These are phyloP conservation scores for Wickerhamiella parazyma DNA, from an alignment of 805 yeast genomes.

Conservation along the genomic window DNA sequence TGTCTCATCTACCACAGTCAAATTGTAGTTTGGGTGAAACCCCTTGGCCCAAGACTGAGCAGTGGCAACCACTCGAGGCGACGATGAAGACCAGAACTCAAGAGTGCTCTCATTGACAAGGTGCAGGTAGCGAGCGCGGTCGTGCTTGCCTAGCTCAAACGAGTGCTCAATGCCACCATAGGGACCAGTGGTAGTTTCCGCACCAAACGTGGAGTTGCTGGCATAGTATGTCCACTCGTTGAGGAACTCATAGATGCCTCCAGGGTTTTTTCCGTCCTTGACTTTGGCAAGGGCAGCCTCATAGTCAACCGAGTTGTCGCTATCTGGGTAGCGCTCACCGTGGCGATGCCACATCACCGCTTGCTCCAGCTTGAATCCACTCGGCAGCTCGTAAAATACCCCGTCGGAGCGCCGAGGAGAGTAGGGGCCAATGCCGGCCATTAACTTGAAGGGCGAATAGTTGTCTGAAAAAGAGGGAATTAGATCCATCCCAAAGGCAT, in stretches of 20 bases:
- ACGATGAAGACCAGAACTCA: constrained; percentile 30
- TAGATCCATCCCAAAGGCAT: neutral
- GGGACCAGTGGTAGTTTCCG: constrained; percentile 30
- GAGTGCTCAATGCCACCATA: constrained; percentile 38
- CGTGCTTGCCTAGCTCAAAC: constrained; percentile 33
- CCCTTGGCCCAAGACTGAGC: constrained; percentile 47
- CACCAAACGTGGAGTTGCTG: constrained; percentile 29
- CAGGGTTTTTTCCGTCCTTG: constrained; percentile 11
- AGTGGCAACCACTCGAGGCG: constrained; percentile 32
- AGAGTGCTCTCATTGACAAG: constrained; percentile 29
- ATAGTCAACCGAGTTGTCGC: constrained; percentile 9
- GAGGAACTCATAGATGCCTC: constrained; percentile 12
- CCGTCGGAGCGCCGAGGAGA: constrained; percentile 36
- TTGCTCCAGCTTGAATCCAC: constrained; percentile 35
- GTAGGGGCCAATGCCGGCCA: constrained; percentile 41
- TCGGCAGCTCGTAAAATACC: constrained; percentile 35
- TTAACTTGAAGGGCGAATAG: constrained; percentile 32
- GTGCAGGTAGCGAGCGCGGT: constrained; percentile 32
- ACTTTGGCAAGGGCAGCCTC: constrained; percentile 20
- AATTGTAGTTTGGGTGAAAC: constrained; percentile 35
- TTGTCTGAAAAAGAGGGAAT: constrained; percentile 26
- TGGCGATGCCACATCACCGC: constrained; percentile 39
- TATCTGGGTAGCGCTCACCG: constrained; percentile 38
- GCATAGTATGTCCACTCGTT: constrained; percentile 21
- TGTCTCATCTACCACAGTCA: constrained; percentile 29